Evolutionary conservation across 257 asterid genomes (phyloP).

Genomic region (Nicotiana sylvestris): DNA sequence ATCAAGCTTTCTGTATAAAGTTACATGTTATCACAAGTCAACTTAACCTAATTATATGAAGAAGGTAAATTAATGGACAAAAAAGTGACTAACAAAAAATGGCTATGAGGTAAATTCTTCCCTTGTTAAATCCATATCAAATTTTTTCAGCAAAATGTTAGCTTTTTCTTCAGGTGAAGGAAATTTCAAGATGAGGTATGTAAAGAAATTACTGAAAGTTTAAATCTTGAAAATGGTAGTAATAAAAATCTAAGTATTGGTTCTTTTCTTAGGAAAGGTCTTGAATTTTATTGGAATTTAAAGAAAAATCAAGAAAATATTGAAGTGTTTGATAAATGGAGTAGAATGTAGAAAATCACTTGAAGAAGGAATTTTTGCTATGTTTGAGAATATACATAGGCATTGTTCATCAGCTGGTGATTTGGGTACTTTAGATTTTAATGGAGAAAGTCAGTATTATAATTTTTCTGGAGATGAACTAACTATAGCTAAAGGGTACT

Average conservation of each 20-base stretch:
- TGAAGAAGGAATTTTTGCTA: no score
- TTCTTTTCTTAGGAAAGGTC: conserved; percentile 52
- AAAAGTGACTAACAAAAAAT: conserved; percentile 65
- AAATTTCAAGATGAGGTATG: conserved; percentile 16
- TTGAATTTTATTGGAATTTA: conserved; percentile 42
- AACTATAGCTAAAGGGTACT: no score
- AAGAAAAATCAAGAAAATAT: conserved; percentile 13
- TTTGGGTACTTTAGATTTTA: no score
- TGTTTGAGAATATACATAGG: no score
- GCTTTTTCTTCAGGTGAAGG: conserved; percentile 54
- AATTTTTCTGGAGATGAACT: no score
- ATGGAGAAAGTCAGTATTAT: no score
- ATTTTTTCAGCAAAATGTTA: conserved; percentile 54
- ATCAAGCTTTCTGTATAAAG: no score
- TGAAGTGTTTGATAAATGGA: conserved; percentile 10
- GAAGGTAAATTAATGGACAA: conserved; percentile 40
- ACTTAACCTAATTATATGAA: conserved; percentile 30
- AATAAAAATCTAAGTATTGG: conserved; percentile 34
- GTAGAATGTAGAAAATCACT: no score
- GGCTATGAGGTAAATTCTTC: conserved; percentile 43
- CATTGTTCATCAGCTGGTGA: no score
- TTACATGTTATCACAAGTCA: no score
- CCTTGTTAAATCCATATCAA: conserved; percentile 52
- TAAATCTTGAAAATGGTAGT: conserved; percentile 16
- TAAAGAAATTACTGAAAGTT: not conserved